Evolutionary conservation across 2,329 filamentous ascomycete species (phyloP), one percentile per base, ranked within the genome.

Genomic region (Alternaria dauci): DNA sequence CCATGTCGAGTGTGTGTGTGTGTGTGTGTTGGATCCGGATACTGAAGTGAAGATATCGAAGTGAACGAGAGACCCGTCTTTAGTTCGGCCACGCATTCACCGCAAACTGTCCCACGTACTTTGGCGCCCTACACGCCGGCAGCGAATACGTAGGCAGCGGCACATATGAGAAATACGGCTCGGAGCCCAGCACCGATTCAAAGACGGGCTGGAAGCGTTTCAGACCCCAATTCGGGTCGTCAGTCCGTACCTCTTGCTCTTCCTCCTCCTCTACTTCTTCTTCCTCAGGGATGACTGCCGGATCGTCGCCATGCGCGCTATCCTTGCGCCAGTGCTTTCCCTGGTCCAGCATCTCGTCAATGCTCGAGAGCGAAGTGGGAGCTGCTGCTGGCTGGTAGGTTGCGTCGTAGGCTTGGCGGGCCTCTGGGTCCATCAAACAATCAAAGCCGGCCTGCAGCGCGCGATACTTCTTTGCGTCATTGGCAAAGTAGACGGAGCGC

Each of bases 381-480:
- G 53, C 47, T 16, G 53, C 28, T 23, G 53, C 28, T 4, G 64
- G 44, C 14, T 66, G 55, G 52, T 73, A 76, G 11, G 59, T 59
- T 12, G 44, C 56, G 36, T 78, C 75, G 60, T 78, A 78, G 26
- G 58, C 65, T 30, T 66, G 59, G 36, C 73, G 62, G 8, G 72
- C 63, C 18, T 76, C 69, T 1, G 57, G 58, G 46, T 78, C 70
- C 41, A 69, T 70, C 5, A 78, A 66, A 8, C 71, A 57, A n/a
- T 71, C 69, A 47, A 74, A 76, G 9, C 75, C 76, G 0, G 65
- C 62, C 41, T 75, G 72, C 52, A 76, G 58, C 18, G 69, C 68
- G 12, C 70, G 67, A 52, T 77, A 78, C 58, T 75, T 76, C 16
- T 52, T 62, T 8, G 67, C 66, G 36, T 74, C 64, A 41, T 63